Base-by-base conservation (phyloP, 2,329 filamentous ascomycete genomes). In the Xylariaceae sp. region DNA sequence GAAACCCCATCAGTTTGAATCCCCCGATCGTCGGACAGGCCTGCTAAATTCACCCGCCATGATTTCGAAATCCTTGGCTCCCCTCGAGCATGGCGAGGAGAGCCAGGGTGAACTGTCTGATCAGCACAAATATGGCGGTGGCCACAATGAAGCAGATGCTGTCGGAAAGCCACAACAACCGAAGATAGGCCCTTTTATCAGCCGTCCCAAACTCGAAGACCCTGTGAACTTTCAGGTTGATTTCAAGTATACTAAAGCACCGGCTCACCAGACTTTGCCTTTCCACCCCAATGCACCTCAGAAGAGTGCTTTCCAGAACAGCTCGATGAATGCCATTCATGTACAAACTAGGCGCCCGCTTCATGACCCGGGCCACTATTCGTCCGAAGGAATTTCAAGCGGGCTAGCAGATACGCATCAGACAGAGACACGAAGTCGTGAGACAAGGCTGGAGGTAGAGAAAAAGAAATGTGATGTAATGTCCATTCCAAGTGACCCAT, bases 241-340 rank as follows among this genome's bases (percentile, higher is more conserved):
- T 3, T 65, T 66, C 44, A 59, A 63, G 41, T 65, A 57, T 19
- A 58, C 54, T 15, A 63, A 49, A 32, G 54, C 56, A 12, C 61
- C 61, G 37, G 37, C 53, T 37, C 39, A 47, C 41, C 55, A 56
- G n/a, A 39, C 7, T 5, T 37, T 52, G 37, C 21, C 54, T 9
- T 10, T 42, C 16, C 51, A 41, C 3, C 18, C 30, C n/a, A 47
- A 26, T 3, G 34, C 26, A 3, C 30, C 9, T 2, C 55, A 47
- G 39, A 53, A 22, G 10, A 10, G 2, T 3, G 32, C 6, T 12
- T 9, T 7, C 4, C 22, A 44, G 16, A 42, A 3, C 1, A 16
- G 36, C 15, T 10, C 42, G 32, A 34, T 18, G 19, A 32, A 45
- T 39, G 40, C 39, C 3, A 22, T 5, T 6, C 3, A 12, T 26